Percentiles rank a stretch among this genome's conserved stretches.
Evolutionary conservation across 768 basidiomycete species (phyloP).

Genomic region (Amanita rubescens): DNA sequence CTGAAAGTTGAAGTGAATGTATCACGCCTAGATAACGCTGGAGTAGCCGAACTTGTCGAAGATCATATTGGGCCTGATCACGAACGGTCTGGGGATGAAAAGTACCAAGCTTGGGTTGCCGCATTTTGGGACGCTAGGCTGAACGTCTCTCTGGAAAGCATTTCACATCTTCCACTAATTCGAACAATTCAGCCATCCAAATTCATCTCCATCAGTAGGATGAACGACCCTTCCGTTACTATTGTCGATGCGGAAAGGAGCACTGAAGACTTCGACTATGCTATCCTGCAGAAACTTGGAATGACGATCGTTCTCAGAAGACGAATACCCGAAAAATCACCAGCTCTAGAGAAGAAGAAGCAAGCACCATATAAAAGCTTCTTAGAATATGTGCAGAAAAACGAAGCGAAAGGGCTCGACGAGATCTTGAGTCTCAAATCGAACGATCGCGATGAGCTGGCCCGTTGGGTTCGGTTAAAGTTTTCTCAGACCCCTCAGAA

Average conservation of each 20-base stretch:
- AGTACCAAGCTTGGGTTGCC: not conserved
- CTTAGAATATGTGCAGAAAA: conserved; percentile 11
- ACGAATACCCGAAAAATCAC: conserved; percentile 10
- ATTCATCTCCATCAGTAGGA: conserved; percentile 21
- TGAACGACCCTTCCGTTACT: conserved; percentile 19
- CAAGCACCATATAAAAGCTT: conserved; percentile 16
- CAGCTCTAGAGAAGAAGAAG: no score
- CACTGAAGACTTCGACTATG: conserved; percentile 10
- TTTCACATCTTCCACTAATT: not conserved
- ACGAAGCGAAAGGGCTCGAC: conserved; percentile 5
- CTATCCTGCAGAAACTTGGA: conserved; percentile 17
- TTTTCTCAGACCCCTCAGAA: conserved; percentile 10
- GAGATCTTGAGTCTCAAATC: conserved; percentile 16
- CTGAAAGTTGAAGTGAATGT: conserved; percentile 22
- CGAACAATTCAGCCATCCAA: not conserved
- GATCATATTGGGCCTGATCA: conserved; percentile 4
- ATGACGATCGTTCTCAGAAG: conserved; percentile 17
- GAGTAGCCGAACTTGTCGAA: conserved; percentile 14
- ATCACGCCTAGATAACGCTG: conserved; percentile 8
- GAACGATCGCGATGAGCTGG: conserved; percentile 16
- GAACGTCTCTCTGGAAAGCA: no score
- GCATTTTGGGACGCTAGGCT: not conserved
- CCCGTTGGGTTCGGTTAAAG: conserved; percentile 23
- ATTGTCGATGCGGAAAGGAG: conserved; percentile 12
- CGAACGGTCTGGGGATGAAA: not conserved